Evolutionary conservation across 257 asterid genomes (phyloP).

Genomic region (Apocynum venetum): DNA sequence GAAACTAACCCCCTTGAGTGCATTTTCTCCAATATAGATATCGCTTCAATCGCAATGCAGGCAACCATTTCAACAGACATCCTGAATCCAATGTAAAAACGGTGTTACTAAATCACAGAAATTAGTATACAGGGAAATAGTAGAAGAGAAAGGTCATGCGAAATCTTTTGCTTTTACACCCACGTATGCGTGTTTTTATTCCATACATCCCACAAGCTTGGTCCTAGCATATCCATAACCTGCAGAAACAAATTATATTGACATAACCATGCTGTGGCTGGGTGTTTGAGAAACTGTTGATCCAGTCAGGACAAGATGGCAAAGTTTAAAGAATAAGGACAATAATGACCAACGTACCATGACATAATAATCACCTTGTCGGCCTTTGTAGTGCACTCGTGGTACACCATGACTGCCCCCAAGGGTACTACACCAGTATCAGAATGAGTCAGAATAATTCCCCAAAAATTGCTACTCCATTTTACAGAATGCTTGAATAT

Average conservation of each 20-base stretch:
- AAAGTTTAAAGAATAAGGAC: conserved; percentile 5
- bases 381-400: conserved; percentile 80
- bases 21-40: conserved; percentile 80
- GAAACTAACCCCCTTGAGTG: conserved; percentile 73
- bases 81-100: conserved; percentile 33
- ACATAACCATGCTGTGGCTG: neutral
- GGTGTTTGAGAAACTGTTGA: neutral
- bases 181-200: conserved; percentile 61
- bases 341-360: conserved; percentile 47
- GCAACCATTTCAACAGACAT: conserved; percentile 94
- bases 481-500: neutral
- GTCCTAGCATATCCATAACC: conserved; percentile 79
- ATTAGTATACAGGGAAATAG: neutral
- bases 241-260: conserved; percentile 25
- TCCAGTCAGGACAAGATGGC: neutral
- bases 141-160: neutral
- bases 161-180: conserved; percentile 17
- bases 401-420: conserved; percentile 94
- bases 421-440: conserved; percentile 45
- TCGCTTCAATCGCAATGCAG: conserved; percentile 86
- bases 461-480: conserved; percentile 6
- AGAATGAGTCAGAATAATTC: conserved; percentile 12
- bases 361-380: conserved; percentile 68
- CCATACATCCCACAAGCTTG: conserved; percentile 98
- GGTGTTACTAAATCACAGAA: neutral